Conservation (phyloP, 768 basidiomycete species). For the Lyophyllum atratum region DNA sequence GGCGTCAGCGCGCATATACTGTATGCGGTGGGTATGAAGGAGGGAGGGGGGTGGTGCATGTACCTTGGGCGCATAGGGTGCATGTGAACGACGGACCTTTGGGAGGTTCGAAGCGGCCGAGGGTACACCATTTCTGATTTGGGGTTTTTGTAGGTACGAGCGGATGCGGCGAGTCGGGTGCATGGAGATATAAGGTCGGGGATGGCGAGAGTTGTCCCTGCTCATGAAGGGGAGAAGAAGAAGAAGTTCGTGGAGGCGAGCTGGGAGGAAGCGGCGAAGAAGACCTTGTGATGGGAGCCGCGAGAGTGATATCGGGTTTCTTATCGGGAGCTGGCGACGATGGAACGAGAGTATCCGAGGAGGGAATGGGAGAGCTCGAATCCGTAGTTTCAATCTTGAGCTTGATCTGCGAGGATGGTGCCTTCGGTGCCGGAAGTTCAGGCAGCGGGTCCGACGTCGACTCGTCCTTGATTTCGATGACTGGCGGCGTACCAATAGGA, state of each 20-base stretch:
- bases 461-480: constrained; percentile 3
- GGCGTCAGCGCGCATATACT: not conserved
- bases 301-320: not conserved
- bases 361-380: not conserved
- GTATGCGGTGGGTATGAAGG: not conserved
- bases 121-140: constrained; percentile 1
- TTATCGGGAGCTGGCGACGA: not conserved
- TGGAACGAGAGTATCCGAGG: constrained; percentile 13
- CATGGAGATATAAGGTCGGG: not conserved
- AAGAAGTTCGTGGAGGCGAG: constrained; percentile 1
- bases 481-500: constrained; percentile 35
- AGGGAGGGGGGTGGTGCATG: not conserved
- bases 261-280: constrained; percentile 13
- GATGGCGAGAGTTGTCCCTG: not conserved
- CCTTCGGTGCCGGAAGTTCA: not conserved
- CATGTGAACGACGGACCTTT: constrained; percentile 1
- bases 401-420: not conserved
- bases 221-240: no score
- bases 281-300: not conserved
- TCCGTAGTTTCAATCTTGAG: not conserved
- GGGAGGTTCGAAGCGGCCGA: not conserved
- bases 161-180: not conserved
- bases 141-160: not conserved
- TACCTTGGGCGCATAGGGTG: constrained; percentile 12
- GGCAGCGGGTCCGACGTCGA: not conserved